Conservation (phyloP, 352 stramenopile genomes). For the Globisporangium alternatum region DNA sequence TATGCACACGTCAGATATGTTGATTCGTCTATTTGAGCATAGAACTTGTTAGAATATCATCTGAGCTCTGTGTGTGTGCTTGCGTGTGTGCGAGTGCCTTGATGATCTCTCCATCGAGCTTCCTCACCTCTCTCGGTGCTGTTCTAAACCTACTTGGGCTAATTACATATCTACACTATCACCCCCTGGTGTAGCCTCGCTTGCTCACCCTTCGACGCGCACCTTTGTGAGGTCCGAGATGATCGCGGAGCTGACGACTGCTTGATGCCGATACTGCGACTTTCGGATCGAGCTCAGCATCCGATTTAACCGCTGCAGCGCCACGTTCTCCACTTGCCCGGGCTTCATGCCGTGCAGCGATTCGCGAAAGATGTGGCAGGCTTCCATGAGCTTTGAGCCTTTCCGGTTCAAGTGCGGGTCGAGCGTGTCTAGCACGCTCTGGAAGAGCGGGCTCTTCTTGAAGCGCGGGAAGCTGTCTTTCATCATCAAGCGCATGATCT, state of each 20-base stretch:
- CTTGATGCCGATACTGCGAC: slow-evolving; percentile 45
- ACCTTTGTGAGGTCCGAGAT: slow-evolving; percentile 21
- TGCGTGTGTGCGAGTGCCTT: not conserved
- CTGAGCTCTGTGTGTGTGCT: too few species aligned
- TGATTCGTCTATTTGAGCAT: slow-evolving; percentile 9
- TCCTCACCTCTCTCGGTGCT: not conserved
- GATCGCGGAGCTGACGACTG: slow-evolving; percentile 15
- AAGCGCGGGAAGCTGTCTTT: slow-evolving; percentile 82
- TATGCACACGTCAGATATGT: slow-evolving; percentile 3
- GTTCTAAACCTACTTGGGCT: not conserved
- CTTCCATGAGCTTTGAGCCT: slow-evolving; percentile 55
- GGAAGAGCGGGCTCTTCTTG: slow-evolving; percentile 71
- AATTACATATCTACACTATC: slow-evolving; percentile 14
- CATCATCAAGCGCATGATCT: slow-evolving; percentile 82
- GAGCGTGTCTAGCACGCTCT: slow-evolving; percentile 57
- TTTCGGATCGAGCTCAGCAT: slow-evolving; percentile 73
- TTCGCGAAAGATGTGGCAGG: slow-evolving; percentile 72
- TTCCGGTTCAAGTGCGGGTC: slow-evolving; percentile 64
- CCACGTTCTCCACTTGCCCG: slow-evolving; percentile 51
- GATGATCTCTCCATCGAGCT: not conserved
- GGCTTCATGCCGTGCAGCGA: slow-evolving; percentile 58
- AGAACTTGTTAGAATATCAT: slow-evolving; percentile 7
- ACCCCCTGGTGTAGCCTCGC: not conserved
- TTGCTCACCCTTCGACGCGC: slow-evolving; percentile 20
- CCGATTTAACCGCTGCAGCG: slow-evolving; percentile 45